Conservation (phyloP, 768 basidiomycete genomes). For the Xerocomellus intermedius region DNA sequence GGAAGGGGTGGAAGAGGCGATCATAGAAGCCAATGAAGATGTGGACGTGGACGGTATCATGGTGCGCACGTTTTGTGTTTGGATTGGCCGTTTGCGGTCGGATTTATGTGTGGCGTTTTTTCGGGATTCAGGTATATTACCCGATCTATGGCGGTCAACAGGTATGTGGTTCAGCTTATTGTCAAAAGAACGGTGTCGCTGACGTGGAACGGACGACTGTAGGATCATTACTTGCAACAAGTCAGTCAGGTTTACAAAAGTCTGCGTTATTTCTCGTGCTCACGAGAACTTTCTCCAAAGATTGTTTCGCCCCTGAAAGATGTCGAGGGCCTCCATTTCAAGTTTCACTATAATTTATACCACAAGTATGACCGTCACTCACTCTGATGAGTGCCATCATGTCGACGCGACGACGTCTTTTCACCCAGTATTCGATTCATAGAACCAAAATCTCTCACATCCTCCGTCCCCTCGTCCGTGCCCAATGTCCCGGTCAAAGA, state of each 20-base stretch:
- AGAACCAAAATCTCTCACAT: slow-evolving; percentile 66
- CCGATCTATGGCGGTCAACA: slow-evolving; percentile 91
- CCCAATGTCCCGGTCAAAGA: slow-evolving; percentile 35
- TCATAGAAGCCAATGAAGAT: slow-evolving; percentile 94
- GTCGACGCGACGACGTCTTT: neutral
- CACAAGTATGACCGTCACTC: slow-evolving; percentile 66
- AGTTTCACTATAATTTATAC: slow-evolving; percentile 92
- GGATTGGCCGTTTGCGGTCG: neutral
- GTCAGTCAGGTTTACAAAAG: slow-evolving; percentile 36
- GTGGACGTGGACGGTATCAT: slow-evolving; percentile 86
- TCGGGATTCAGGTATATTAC: slow-evolving; percentile 73
- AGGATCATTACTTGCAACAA: slow-evolving; percentile 98
- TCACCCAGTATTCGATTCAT: slow-evolving; percentile 86
- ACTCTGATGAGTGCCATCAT: neutral
- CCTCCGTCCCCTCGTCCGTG: slow-evolving; percentile 38
- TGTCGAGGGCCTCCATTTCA: slow-evolving; percentile 95
- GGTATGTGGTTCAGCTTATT: slow-evolving; percentile 42
- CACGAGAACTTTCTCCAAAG: slow-evolving; percentile 34
- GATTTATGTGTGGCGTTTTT: neutral
- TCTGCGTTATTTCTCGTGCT: neutral
- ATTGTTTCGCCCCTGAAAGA: slow-evolving; percentile 96
- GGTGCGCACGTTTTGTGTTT: slow-evolving; percentile 48
- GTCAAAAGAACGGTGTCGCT: neutral
- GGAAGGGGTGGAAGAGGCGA: slow-evolving; percentile 93
- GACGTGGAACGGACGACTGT: neutral